Percentiles rank a stretch among this genome's conserved stretches.
Evolutionary conservation across 257 asterid genomes (phyloP).

Genomic region (Ilex aquifolium): DNA sequence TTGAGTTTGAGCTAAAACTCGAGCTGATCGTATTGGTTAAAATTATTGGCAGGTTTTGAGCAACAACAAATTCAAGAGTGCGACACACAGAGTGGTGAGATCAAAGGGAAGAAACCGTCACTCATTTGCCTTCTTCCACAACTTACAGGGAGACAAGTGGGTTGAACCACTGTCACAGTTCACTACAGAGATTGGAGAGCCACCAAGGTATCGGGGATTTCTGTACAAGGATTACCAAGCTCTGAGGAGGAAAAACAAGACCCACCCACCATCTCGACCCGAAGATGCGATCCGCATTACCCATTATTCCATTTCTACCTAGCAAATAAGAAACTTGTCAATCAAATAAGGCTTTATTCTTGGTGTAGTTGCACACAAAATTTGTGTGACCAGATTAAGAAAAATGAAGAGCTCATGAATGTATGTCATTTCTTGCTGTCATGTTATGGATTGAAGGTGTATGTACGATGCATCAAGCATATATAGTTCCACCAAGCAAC

Average conservation of each 20-base stretch:
- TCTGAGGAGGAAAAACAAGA: conserved; percentile 38
- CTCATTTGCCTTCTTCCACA: conserved; percentile 45
- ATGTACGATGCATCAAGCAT: no score
- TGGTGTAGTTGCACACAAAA: no score
- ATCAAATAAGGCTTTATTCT: no score
- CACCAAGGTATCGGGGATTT: conserved; percentile 25
- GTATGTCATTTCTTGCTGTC: no score
- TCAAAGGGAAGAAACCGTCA: conserved; percentile 31
- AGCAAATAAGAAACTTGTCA: no score
- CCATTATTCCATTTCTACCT: conserved; percentile 23
- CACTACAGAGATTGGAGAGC: conserved; percentile 29
- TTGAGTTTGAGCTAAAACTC: no score
- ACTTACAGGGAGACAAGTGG: conserved; percentile 37
- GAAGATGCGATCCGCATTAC: conserved; percentile 36
- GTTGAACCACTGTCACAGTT: conserved; percentile 48
- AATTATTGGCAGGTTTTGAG: conserved; percentile 31
- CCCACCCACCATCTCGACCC: conserved; percentile 36
- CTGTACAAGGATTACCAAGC: conserved; percentile 26
- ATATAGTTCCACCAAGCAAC: no score
- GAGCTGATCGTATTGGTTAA: neutral
- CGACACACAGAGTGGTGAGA: conserved; percentile 47
- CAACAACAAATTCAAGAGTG: conserved; percentile 44
- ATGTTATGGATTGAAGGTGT: no score
- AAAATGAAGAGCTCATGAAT: no score
- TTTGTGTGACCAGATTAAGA: no score